phyloP scores from a whole-genome alignment of 2,329 filamentous ascomycete genomes.

The Coniochaeta hoffmannii region DNA sequence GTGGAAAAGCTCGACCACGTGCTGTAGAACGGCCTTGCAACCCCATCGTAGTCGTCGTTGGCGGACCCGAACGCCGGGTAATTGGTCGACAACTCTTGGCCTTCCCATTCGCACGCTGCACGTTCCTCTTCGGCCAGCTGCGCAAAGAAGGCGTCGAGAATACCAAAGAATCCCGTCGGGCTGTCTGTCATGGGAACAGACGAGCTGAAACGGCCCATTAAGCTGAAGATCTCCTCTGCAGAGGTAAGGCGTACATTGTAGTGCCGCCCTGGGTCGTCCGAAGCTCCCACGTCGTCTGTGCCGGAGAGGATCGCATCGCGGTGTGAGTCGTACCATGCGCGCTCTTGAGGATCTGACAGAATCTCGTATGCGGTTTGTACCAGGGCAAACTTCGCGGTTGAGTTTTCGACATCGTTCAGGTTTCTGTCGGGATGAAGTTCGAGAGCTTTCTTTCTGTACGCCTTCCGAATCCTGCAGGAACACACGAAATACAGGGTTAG shows the following conservation, averaged over 20 bases:
- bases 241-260: conserved; percentile 68
- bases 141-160: conserved; percentile 68
- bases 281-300: conserved; percentile 40
- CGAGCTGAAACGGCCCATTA: conserved; percentile 76
- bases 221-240: conserved; percentile 66
- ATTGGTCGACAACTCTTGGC: conserved; percentile 36
- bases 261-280: conserved; percentile 25
- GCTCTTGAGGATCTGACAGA: conserved; percentile 90
- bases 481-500: conserved; percentile 1
- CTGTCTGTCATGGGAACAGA: conserved; percentile 74
- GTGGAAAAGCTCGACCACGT: conserved; percentile 78
- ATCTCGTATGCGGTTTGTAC: conserved; percentile 91
- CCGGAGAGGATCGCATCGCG: conserved; percentile 74
- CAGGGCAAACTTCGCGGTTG: conserved; percentile 83
- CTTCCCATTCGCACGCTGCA: conserved; percentile 63
- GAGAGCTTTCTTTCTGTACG: conserved; percentile 83
- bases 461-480: conserved; percentile 75
- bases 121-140: conserved; percentile 75
- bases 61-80: conserved; percentile 81
- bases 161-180: conserved; percentile 77
- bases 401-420: conserved; percentile 72
- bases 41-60: conserved; percentile 66
- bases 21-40: conserved; percentile 75
- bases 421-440: conserved; percentile 95
- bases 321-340: conserved; percentile 97